Percentiles rank a stretch among this genome's conserved stretches.
Conservation (phyloP, 2,329 filamentous ascomycete genomes). For the Alternaria brassicicola region DNA sequence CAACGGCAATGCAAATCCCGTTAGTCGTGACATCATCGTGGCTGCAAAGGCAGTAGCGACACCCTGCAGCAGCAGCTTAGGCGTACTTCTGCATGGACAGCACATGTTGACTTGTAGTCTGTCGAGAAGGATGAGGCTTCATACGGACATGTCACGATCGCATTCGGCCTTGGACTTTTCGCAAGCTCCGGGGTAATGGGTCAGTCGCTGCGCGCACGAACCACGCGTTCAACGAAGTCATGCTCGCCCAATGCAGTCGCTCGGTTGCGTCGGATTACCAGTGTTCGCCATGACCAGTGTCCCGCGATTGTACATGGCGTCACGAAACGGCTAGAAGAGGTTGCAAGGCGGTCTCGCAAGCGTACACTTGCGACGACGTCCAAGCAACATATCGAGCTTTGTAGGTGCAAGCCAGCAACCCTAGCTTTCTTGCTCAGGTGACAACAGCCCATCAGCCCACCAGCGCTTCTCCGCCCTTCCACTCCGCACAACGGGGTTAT, state of each 20-base stretch:
- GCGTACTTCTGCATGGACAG: neutral
- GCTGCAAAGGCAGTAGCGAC: constrained; percentile 10
- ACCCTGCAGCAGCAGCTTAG: constrained; percentile 4
- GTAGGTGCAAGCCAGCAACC: neutral
- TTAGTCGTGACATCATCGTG: constrained; percentile 41
- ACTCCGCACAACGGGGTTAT: neutral
- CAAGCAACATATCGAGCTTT: neutral
- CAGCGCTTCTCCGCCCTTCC: neutral
- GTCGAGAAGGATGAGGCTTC: neutral
- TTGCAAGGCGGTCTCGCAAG: neutral
- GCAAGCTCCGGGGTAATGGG: neutral
- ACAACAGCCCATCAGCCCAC: neutral
- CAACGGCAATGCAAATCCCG: neutral
- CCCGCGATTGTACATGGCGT: neutral
- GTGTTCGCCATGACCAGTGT: neutral
- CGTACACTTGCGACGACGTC: neutral
- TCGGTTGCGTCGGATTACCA: neutral
- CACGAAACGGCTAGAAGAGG: neutral
- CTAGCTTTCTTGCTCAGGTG: neutral
- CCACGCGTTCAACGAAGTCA: constrained; percentile 9
- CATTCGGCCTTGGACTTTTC: neutral
- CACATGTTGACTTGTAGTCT: neutral
- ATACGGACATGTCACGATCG: neutral
- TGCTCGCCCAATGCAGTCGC: neutral
- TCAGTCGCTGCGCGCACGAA: constrained; percentile 6